Conservation (phyloP, 1,284 basidiomycete species). For the Cutaneotrichosporon sp. region DNA sequence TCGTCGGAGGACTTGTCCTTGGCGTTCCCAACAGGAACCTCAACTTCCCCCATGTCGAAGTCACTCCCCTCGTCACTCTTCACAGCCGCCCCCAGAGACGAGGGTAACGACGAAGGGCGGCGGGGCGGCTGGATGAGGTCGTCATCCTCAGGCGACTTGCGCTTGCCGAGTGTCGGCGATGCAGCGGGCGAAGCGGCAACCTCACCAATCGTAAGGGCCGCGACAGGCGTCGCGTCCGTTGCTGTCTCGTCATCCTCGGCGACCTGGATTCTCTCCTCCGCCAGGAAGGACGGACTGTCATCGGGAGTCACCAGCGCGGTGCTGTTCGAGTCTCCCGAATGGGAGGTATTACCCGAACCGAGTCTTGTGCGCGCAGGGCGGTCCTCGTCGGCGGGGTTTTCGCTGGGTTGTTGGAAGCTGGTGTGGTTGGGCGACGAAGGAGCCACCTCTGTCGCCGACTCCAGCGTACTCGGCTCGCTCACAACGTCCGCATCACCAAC, state of each 20-base stretch:
- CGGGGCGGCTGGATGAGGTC: not conserved
- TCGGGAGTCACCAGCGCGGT: constrained; percentile 15
- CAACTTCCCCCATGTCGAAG: not conserved
- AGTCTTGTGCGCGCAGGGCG: constrained; percentile 8
- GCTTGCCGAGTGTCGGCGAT: constrained; percentile 14
- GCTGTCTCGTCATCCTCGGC: constrained; percentile 7
- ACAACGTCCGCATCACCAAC: not conserved
- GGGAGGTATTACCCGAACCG: constrained; percentile 11
- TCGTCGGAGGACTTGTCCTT: not conserved
- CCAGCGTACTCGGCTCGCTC: not conserved
- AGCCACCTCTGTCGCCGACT: not conserved
- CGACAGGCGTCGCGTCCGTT: constrained; percentile 2
- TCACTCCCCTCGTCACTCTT: not conserved
- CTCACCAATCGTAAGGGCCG: not conserved
- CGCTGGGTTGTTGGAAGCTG: constrained; percentile 7
- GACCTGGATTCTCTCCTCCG: constrained; percentile 9
- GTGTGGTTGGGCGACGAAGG: not conserved
- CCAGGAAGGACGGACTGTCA: constrained; percentile 15
- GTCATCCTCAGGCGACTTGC: constrained; percentile 15
- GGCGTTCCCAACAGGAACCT: not conserved
- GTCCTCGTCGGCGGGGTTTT: not conserved
- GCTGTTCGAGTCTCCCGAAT: constrained; percentile 11
- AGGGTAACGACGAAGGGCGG: not conserved
- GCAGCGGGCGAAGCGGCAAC: not conserved
- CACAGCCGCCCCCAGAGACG: not conserved